These are phyloP conservation scores for Parascedosporium putredinis DNA, from an alignment of 2,329 filamentous ascomycete species.

Conservation along the genomic window DNA sequence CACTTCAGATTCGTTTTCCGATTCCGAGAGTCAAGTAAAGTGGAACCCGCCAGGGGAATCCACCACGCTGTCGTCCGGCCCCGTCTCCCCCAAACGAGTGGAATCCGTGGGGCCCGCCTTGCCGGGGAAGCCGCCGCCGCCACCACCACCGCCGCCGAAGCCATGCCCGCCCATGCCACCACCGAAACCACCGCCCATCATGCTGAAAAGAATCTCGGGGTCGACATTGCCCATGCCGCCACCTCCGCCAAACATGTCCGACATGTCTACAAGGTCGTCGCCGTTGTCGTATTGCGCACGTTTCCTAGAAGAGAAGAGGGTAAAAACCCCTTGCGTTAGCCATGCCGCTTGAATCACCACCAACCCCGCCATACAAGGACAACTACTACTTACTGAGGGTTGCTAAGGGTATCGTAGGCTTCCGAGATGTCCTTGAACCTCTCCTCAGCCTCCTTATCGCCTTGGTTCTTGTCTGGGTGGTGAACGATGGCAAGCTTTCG, in stretches of 20 bases:
- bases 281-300: conserved; percentile 84
- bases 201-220: conserved; percentile 70
- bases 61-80: conserved; percentile 29
- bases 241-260: conserved; percentile 69
- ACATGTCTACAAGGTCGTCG: conserved; percentile 78
- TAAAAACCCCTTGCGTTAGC: not conserved
- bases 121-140: conserved; percentile 38
- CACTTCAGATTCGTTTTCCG: conserved; percentile 25
- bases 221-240: conserved; percentile 55
- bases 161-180: conserved; percentile 23
- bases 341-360: conserved; percentile 11
- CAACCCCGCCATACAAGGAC: no score
- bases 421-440: conserved; percentile 98
- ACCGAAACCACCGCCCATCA: conserved; percentile 56
- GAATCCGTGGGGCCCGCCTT: conserved; percentile 18
- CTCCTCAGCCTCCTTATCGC: conserved; percentile 71
- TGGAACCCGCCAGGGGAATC: conserved; percentile 45
- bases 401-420: conserved; percentile 90
- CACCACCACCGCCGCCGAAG: conserved; percentile 25
- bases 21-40: conserved; percentile 29
- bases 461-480: conserved; percentile 96
- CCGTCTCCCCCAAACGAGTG: conserved; percentile 36
- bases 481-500: conserved; percentile 87
- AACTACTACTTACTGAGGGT: conserved; percentile 65
- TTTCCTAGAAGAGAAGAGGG: conserved; percentile 51